Evolutionary conservation across 495 filamentous ascomycete genomes (phyloP).

Genomic region (Trichodelitschia bisporula): DNA sequence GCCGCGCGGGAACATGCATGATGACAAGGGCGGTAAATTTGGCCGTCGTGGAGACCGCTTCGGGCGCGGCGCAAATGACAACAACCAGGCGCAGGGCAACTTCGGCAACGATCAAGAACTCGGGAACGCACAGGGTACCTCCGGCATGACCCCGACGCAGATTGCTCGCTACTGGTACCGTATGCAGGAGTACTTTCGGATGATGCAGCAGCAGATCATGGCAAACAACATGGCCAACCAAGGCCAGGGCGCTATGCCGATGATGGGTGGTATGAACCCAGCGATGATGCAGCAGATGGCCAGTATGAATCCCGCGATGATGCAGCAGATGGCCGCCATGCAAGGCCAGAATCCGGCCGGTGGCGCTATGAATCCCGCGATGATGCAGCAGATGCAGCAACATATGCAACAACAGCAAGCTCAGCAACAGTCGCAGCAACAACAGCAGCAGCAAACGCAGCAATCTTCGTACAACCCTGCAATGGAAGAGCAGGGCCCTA

Average conservation of each 20-base stretch:
- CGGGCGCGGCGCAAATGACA: conserved; percentile 14
- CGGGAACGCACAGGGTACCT: conserved; percentile 3
- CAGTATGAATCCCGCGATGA: conserved; percentile 57
- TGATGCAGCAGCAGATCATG: conserved; percentile 69
- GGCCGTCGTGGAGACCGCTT: conserved; percentile 19
- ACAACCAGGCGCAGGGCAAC: conserved; percentile 18
- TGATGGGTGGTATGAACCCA: conserved; percentile 14
- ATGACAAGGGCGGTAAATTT: conserved; percentile 45
- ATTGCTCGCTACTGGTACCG: conserved; percentile 96
- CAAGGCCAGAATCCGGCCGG: conserved; percentile 17
- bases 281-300: conserved; percentile 22
- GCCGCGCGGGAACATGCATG: conserved; percentile 79
- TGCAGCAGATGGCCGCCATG: conserved; percentile 33
- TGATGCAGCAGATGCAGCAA: conserved; percentile 72
- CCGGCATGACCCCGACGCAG: conserved; percentile 71
- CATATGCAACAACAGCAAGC: conserved; percentile 28
- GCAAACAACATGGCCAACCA: conserved; percentile 25
- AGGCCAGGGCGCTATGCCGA: conserved; percentile 18
- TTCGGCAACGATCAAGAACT: not conserved
- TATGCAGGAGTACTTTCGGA: conserved; percentile 86
- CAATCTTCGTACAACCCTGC: no score
- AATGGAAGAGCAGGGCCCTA: no score
- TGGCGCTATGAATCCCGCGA: conserved; percentile 32
- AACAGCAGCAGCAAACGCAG: conserved; percentile 8
- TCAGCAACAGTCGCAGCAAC: conserved; percentile 15